phyloP scores from a whole-genome alignment of 768 basidiomycete genomes.

The Lenzites betulinus region DNA sequence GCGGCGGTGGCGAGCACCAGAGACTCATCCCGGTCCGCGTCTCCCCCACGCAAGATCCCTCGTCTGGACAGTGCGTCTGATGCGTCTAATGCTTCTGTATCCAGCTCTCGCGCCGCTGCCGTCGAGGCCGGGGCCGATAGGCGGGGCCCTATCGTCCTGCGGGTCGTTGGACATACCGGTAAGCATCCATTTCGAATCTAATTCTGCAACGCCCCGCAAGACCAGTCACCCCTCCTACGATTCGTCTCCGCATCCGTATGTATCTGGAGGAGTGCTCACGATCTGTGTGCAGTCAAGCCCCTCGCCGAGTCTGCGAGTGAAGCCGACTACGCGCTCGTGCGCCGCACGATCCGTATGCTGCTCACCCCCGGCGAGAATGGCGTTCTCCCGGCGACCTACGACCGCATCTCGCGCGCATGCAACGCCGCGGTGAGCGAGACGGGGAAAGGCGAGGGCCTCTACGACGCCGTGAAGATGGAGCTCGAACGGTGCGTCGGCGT shows the following conservation, averaged over 20 bases:
- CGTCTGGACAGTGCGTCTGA: slow-evolving; percentile 69
- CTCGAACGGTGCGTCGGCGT: slow-evolving; percentile 54
- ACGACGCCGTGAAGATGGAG: slow-evolving; percentile 58
- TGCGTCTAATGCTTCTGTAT: slow-evolving; percentile 65
- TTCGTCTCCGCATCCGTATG: neutral
- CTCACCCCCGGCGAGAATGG: slow-evolving; percentile 41
- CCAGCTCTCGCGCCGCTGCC: slow-evolving; percentile 43
- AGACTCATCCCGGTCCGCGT: slow-evolving; percentile 45
- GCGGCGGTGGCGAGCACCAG: slow-evolving; percentile 2
- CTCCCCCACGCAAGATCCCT: slow-evolving; percentile 68
- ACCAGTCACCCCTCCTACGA: neutral
- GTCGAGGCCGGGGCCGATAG: slow-evolving; percentile 13
- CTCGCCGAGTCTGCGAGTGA: slow-evolving; percentile 14
- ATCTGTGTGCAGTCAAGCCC: slow-evolving; percentile 19
- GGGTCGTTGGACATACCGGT: slow-evolving; percentile 45
- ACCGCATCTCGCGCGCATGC: slow-evolving; percentile 59
- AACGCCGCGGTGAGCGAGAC: slow-evolving; percentile 53
- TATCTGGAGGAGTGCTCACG: neutral
- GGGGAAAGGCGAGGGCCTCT: slow-evolving; percentile 57
- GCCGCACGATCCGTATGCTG: slow-evolving; percentile 37
- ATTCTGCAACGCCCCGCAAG: too few species aligned
- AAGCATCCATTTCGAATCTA: slow-evolving; percentile 9
- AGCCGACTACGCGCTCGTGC: slow-evolving; percentile 36
- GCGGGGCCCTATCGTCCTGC: slow-evolving; percentile 47
- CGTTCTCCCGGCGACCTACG: slow-evolving; percentile 50